These are phyloP conservation scores for Saturnispora mendoncae DNA, from an alignment of 805 yeast genomes.

Conservation along the genomic window DNA sequence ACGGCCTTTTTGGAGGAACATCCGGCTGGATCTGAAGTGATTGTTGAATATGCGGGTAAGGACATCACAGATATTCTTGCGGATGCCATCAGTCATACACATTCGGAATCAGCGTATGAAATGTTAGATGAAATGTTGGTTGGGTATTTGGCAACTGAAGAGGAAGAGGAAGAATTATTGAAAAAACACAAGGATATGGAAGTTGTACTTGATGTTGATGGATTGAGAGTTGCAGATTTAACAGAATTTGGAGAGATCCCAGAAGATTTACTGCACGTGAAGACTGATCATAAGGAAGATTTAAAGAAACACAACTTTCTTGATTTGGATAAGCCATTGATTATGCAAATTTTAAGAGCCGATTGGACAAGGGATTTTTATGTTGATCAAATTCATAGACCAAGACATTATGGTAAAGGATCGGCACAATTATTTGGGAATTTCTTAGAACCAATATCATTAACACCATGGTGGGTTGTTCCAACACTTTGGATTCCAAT, in stretches of 20 bases:
- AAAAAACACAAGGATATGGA: slow-evolving; percentile 47
- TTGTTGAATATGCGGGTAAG: slow-evolving; percentile 49
- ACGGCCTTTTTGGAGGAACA: slow-evolving; percentile 65
- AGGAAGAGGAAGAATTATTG: slow-evolving; percentile 66
- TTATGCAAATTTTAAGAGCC: slow-evolving; percentile 70
- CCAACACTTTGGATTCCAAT: slow-evolving; percentile 85
- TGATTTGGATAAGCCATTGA: slow-evolving; percentile 74
- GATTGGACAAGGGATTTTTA: slow-evolving; percentile 81
- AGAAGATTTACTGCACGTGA: slow-evolving; percentile 61
- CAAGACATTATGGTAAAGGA: slow-evolving; percentile 95
- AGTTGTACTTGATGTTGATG: slow-evolving; percentile 21
- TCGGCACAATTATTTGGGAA: slow-evolving; percentile 95
- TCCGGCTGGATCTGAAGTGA: slow-evolving; percentile 58
- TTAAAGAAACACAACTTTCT: slow-evolving; percentile 71
- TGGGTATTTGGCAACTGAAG: slow-evolving; percentile 74
- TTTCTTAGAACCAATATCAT: slow-evolving; percentile 81
- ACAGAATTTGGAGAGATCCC: slow-evolving; percentile 60
- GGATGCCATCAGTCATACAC: slow-evolving; percentile 62
- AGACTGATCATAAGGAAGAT: slow-evolving; percentile 72
- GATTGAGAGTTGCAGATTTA: slow-evolving; percentile 34
- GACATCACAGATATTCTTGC: slow-evolving; percentile 67
- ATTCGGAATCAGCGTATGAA: slow-evolving; percentile 82
- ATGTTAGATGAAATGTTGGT: slow-evolving; percentile 76
- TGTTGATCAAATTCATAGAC: slow-evolving; percentile 93
- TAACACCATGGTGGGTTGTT: slow-evolving; percentile 92